Conservation (phyloP, 768 basidiomycete species). For the Crepidotus variabilis region DNA sequence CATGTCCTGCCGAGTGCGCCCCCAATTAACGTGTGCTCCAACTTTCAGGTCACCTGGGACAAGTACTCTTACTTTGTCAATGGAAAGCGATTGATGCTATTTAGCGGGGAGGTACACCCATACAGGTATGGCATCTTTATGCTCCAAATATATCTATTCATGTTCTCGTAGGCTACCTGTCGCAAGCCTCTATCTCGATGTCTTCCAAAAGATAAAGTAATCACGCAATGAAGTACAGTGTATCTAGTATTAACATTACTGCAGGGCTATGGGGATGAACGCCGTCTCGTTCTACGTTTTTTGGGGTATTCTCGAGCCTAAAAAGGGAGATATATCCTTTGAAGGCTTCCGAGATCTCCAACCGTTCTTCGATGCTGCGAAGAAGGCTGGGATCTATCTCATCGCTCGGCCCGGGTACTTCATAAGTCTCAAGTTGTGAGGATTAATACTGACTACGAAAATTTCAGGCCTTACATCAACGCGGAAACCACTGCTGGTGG, state of each 20-base stretch:
- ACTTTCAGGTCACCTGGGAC: slow-evolving; percentile 38
- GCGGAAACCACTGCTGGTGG: slow-evolving; percentile 50
- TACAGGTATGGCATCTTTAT: slow-evolving; percentile 26
- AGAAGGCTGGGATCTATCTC: slow-evolving; percentile 51
- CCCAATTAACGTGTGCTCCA: neutral
- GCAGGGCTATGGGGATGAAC: slow-evolving; percentile 39
- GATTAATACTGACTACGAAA: neutral
- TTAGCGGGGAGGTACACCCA: slow-evolving; percentile 41
- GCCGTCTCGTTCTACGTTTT: slow-evolving; percentile 41
- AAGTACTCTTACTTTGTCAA: slow-evolving; percentile 39
- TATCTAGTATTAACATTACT: neutral
- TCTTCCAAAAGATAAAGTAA: slow-evolving; percentile 43
- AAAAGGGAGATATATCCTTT: slow-evolving; percentile 47
- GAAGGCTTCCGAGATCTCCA: slow-evolving; percentile 52
- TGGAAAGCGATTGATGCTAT: slow-evolving; percentile 36
- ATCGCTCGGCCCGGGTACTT: slow-evolving; percentile 48
- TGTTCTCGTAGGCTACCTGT: slow-evolving; percentile 29
- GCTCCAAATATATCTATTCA: neutral
- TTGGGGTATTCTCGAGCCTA: slow-evolving; percentile 43
- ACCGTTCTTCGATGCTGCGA: slow-evolving; percentile 52
- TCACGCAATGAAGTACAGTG: slow-evolving; percentile 27
- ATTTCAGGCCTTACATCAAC: slow-evolving; percentile 40
- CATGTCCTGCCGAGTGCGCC: no score
- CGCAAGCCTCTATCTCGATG: slow-evolving; percentile 37
- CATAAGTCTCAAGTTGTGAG: neutral